Evolutionary conservation across 345 rosid species (phyloP).

Genomic region (Isatis tinctoria): DNA sequence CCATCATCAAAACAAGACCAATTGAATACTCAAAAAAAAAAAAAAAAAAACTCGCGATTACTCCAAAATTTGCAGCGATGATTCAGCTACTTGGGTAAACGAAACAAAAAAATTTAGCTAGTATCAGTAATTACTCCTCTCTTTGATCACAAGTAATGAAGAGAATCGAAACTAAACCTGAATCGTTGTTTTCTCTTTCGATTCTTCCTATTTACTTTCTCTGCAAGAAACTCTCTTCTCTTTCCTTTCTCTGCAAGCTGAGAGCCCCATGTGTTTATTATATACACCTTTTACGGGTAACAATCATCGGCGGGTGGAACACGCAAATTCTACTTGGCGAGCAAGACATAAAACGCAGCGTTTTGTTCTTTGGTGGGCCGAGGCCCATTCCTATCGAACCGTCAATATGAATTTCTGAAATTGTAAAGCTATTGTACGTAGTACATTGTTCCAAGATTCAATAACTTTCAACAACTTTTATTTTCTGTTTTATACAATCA

Average conservation of each 20-base stretch:
- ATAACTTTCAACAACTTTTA: neutral
- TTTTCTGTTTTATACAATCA: neutral
- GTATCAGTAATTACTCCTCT: neutral
- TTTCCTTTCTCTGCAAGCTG: conserved; percentile 19
- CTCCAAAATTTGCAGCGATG: neutral
- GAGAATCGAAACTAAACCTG: neutral
- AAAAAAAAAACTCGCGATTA: too few relatives aligned
- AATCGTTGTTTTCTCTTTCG: neutral
- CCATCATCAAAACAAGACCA: neutral
- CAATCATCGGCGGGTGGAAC: neutral
- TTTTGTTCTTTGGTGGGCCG: neutral
- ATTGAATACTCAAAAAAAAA: neutral
- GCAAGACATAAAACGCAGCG: conserved; percentile 19
- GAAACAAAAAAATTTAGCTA: neutral
- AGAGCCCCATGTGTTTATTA: neutral
- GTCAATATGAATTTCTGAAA: too few relatives aligned
- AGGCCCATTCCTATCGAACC: neutral
- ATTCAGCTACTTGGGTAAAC: neutral
- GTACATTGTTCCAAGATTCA: neutral
- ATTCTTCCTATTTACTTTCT: neutral
- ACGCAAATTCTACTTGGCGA: neutral
- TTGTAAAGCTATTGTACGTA: too few relatives aligned
- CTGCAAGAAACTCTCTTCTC: neutral
- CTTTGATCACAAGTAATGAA: neutral
- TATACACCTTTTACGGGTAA: neutral